A percentile compares a stretch with the other conserved stretches of the same genome.
Conservation (phyloP, 345 rosid species). For the Anastatica hierochuntica region DNA sequence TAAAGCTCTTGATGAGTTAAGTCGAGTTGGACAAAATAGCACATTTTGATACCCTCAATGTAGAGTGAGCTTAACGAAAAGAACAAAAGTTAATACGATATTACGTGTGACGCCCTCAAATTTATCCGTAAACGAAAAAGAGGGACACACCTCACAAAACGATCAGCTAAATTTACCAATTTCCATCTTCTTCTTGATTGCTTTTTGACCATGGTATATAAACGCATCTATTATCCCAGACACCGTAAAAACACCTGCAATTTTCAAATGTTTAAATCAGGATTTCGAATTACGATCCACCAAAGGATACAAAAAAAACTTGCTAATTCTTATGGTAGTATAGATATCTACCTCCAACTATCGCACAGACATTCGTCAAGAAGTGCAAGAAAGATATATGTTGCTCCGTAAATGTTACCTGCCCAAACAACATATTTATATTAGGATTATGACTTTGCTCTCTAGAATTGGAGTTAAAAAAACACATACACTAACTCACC, state of each 20-base stretch:
- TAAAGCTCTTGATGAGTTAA: too few species aligned
- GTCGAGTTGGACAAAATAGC: too few species aligned
- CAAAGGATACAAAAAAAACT: too few species aligned
- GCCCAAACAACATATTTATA: background rate
- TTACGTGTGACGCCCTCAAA: too few species aligned
- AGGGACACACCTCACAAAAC: too few species aligned
- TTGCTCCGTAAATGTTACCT: conserved; percentile 80
- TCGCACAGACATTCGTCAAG: conserved; percentile 84
- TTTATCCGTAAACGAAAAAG: too few species aligned
- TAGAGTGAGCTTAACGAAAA: too few species aligned
- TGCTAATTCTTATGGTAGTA: background rate
- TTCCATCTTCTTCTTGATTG: conserved; percentile 96
- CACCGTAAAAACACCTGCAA: conserved; percentile 77
- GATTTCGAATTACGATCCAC: background rate
- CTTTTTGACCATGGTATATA: conserved; percentile 81
- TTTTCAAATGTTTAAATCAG: background rate
- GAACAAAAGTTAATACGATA: too few species aligned
- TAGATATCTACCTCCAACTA: conserved; percentile 65
- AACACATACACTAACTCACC: conserved; percentile 46
- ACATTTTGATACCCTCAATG: too few species aligned
- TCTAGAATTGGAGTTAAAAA: background rate
- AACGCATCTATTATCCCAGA: conserved; percentile 88
- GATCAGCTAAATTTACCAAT: conserved; percentile 79
- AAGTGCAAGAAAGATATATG: conserved; percentile 90
- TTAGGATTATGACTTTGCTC: background rate